Percentiles rank a stretch among this genome's conserved stretches.
Evolutionary conservation across 2,329 filamentous ascomycete species (phyloP).

Genomic region (Calonectria pseudoturangicola): DNA sequence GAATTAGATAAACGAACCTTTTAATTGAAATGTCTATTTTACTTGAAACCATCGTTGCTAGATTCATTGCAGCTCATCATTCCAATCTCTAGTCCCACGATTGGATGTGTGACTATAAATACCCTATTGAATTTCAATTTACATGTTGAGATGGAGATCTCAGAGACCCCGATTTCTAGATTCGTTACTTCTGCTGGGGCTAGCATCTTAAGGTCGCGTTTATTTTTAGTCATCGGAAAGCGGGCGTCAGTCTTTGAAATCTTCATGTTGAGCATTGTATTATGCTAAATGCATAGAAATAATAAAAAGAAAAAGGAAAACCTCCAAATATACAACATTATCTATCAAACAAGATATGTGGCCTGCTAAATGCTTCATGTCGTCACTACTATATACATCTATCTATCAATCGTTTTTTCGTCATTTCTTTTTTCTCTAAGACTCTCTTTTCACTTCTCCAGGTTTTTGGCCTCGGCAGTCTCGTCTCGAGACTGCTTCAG

Average conservation of each 20-base stretch:
- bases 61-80: too few species aligned
- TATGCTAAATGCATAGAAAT: not conserved
- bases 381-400: constrained; percentile 1
- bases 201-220: too few species aligned
- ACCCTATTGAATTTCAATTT: too few species aligned
- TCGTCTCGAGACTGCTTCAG: constrained; percentile 92
- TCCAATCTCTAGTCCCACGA: too few species aligned
- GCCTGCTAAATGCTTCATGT: constrained; percentile 28
- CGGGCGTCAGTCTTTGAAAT: not conserved
- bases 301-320: not conserved
- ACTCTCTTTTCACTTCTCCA: constrained; percentile 46
- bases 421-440: not conserved
- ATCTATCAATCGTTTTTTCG: constrained; percentile 13
- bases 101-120: too few species aligned
- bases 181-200: rapidly evolving
- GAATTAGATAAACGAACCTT: too few species aligned
- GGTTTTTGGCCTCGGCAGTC: constrained; percentile 70
- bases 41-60: too few species aligned
- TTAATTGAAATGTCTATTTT: too few species aligned
- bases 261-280: not conserved
- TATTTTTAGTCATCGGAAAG: too few species aligned
- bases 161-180: too few species aligned
- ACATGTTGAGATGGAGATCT: too few species aligned
- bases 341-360: constrained; percentile 19
- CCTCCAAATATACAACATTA: constrained; percentile 21